phyloP scores from a whole-genome alignment of 495 filamentous ascomycete species.

The Penicillium flavigenum region DNA sequence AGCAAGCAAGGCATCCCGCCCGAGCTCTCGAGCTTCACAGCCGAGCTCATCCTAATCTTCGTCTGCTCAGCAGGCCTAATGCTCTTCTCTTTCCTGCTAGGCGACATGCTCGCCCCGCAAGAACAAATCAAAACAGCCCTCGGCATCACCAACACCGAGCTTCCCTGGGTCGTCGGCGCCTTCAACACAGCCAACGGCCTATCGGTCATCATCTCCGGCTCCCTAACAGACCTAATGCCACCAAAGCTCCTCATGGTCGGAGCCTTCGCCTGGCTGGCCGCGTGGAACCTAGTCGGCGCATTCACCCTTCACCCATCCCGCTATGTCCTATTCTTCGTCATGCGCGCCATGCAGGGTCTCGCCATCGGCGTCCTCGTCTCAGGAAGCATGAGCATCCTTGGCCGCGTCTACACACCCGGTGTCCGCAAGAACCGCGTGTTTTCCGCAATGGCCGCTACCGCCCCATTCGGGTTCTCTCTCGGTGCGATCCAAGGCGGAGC shows the following conservation, averaged over 20 bases:
- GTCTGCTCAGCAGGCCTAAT: conserved; percentile 46
- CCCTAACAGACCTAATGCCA: conserved; percentile 41
- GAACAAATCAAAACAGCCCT: conserved; percentile 35
- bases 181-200: conserved; percentile 44
- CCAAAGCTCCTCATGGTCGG: conserved; percentile 43
- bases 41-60: conserved; percentile 42
- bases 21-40: conserved; percentile 23
- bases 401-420: conserved; percentile 32
- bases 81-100: conserved; percentile 45
- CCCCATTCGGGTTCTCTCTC: conserved; percentile 30
- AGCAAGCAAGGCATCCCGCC: conserved; percentile 25
- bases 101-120: conserved; percentile 43
- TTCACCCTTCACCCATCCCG: conserved; percentile 38
- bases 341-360: conserved; percentile 34
- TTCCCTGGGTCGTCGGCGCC: conserved; percentile 45
- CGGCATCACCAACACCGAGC: conserved; percentile 35
- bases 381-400: conserved; percentile 32
- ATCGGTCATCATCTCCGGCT: conserved; percentile 45
- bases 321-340: conserved; percentile 29
- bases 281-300: conserved; percentile 42
- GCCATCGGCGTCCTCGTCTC: conserved; percentile 31
- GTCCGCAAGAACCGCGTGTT: conserved; percentile 34
- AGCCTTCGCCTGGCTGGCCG: conserved; percentile 42
- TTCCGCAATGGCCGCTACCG: conserved; percentile 29
- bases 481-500: conserved; percentile 31